Percentiles rank a stretch among this genome's conserved stretches.
These are phyloP conservation scores for Prunus yedoensis DNA, from an alignment of 331 rosid species.

Conservation along the genomic window DNA sequence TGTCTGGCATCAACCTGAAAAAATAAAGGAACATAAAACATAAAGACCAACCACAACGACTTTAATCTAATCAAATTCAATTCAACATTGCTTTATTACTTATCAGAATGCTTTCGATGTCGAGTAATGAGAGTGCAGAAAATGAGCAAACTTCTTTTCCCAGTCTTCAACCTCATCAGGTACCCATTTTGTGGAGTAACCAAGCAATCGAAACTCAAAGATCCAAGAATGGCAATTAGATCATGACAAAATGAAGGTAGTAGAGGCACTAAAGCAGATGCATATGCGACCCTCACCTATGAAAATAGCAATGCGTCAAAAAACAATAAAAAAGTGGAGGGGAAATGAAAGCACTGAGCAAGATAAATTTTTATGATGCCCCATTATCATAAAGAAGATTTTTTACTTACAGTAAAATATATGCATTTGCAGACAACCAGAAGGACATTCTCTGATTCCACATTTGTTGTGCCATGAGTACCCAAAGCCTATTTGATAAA, in stretches of 20 bases:
- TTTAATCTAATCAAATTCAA: constrained; percentile 14
- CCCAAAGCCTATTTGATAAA: constrained; percentile 55
- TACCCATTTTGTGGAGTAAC: constrained; percentile 43
- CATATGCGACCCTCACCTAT: constrained; percentile 85
- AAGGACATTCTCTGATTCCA: constrained; percentile 57
- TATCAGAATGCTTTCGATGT: constrained; percentile 79
- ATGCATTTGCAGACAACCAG: constrained; percentile 78
- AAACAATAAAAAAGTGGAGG: neutral
- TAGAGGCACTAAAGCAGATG: constrained; percentile 63
- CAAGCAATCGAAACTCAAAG: constrained; percentile 48
- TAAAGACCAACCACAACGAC: constrained; percentile 25
- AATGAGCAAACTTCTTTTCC: constrained; percentile 74
- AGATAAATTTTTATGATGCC: neutral
- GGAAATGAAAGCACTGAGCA: neutral
- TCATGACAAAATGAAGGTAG: constrained; percentile 63
- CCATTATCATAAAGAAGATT: constrained; percentile 14
- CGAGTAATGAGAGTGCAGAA: constrained; percentile 75
- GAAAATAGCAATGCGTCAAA: constrained; percentile 28
- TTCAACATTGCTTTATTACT: constrained; percentile 46
- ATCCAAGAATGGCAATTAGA: constrained; percentile 62
- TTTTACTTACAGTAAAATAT: constrained; percentile 68
- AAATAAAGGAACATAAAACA: constrained; percentile 15
- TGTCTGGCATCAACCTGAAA: constrained; percentile 89
- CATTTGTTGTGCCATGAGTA: constrained; percentile 29
- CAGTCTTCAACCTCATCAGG: constrained; percentile 64